These are phyloP conservation scores for Calocybe gangraenosa DNA, from an alignment of 768 basidiomycete species.

Conservation along the genomic window DNA sequence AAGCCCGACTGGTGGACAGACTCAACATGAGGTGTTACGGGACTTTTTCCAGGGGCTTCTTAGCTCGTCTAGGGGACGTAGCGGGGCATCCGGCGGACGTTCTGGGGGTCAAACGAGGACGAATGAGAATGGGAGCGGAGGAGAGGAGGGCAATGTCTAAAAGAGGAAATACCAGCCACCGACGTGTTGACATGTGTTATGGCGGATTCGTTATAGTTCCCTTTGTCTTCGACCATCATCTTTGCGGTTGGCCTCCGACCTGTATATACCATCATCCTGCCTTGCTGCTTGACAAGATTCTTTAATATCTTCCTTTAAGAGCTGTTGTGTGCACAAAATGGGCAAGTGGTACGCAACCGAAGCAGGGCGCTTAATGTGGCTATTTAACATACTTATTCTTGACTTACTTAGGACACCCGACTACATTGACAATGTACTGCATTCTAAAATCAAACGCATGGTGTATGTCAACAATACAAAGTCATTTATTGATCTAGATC, in stretches of 20 bases:
- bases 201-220: slow-evolving; percentile 19
- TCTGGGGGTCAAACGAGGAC: slow-evolving; percentile 3
- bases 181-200: slow-evolving; percentile 32
- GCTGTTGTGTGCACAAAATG: slow-evolving; percentile 37
- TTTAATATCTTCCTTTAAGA: slow-evolving; percentile 18
- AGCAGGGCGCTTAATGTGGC: slow-evolving; percentile 8
- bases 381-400: slow-evolving; percentile 11
- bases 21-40: slow-evolving; percentile 79
- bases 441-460: slow-evolving; percentile 69
- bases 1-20: slow-evolving; percentile 51
- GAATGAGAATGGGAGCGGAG: slow-evolving; percentile 30
- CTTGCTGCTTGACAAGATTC: background rate
- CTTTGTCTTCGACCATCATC: slow-evolving; percentile 27
- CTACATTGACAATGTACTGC: slow-evolving; percentile 69
- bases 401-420: slow-evolving; percentile 55
- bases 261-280: slow-evolving; percentile 1
- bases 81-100: background rate
- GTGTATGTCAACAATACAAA: slow-evolving; percentile 49
- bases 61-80: slow-evolving; percentile 52
- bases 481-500: slow-evolving; percentile 2
- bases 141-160: slow-evolving; percentile 25
- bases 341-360: slow-evolving; percentile 59
- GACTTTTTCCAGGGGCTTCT: slow-evolving; percentile 86
- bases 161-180: slow-evolving; percentile 22
- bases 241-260: slow-evolving; percentile 12